These are phyloP conservation scores for Athelia sp. DNA, from an alignment of 1,284 basidiomycete species.

Conservation along the genomic window DNA sequence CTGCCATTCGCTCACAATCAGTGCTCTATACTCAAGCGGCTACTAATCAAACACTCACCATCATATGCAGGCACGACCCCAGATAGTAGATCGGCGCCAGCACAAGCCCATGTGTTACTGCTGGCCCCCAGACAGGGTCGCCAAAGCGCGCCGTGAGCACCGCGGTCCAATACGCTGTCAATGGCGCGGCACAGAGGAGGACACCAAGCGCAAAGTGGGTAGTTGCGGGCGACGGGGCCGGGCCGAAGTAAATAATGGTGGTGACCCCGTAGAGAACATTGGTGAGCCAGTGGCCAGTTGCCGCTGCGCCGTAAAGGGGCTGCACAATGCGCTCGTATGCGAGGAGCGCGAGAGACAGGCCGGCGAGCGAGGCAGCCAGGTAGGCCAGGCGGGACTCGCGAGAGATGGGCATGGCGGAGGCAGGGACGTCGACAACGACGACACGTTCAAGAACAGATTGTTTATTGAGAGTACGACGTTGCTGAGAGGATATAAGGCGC, in stretches of 20 bases:
- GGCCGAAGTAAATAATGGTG: constrained; percentile 25
- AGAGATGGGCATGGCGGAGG: too few species aligned
- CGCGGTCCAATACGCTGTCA: constrained; percentile 58
- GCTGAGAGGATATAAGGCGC: too few species aligned
- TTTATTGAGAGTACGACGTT: too few species aligned
- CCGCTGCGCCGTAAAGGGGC: constrained; percentile 54
- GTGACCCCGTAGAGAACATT: constrained; percentile 35
- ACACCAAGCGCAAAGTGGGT: constrained; percentile 36
- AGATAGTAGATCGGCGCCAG: constrained; percentile 51
- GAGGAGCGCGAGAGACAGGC: constrained; percentile 46
- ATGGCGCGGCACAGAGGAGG: constrained; percentile 50
- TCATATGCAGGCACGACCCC: constrained; percentile 33
- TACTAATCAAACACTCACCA: constrained; percentile 30
- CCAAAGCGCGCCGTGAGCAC: constrained; percentile 48
- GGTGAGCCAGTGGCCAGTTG: constrained; percentile 42
- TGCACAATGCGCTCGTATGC: constrained; percentile 48
- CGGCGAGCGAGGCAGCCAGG: background rate
- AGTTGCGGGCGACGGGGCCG: constrained; percentile 12
- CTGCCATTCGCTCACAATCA: too few species aligned
- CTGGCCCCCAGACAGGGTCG: constrained; percentile 52
- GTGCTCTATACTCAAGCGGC: too few species aligned
- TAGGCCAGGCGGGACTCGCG: background rate
- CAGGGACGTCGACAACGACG: too few species aligned
- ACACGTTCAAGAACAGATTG: too few species aligned
- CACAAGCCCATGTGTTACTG: constrained; percentile 48